Conservation (phyloP, 331 rosid species). For the Phaseolus coccineus region DNA sequence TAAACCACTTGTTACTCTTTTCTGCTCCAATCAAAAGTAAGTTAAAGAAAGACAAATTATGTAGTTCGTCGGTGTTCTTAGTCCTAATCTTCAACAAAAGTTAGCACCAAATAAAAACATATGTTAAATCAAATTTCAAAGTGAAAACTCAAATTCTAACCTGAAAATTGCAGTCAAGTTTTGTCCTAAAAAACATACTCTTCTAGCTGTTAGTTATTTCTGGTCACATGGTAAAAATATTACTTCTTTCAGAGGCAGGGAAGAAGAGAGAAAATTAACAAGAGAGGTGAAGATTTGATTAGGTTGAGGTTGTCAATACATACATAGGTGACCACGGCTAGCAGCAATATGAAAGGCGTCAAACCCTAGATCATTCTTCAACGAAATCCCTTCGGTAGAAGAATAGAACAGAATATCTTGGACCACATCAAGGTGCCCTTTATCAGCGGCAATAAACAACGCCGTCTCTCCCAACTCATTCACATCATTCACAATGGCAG, state of each 20-base stretch:
- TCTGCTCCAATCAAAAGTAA: no score
- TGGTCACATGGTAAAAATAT: neutral
- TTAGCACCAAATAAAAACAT: no score
- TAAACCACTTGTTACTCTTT: no score
- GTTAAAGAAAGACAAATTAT: no score
- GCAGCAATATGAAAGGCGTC: slow-evolving; percentile 77
- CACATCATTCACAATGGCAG: slow-evolving; percentile 69
- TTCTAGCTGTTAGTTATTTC: neutral
- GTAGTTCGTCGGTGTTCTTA: no score
- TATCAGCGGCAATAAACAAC: slow-evolving; percentile 65
- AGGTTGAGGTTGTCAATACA: neutral
- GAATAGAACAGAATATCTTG: slow-evolving; percentile 60
- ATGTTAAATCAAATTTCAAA: no score
- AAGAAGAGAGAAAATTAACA: no score
- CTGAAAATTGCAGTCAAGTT: no score
- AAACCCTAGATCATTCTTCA: slow-evolving; percentile 64
- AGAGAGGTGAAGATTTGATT: no score
- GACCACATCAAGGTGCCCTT: slow-evolving; percentile 66
- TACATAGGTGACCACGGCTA: slow-evolving; percentile 72
- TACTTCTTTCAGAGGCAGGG: no score
- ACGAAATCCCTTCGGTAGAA: slow-evolving; percentile 54
- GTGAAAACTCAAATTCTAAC: no score
- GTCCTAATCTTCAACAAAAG: no score
- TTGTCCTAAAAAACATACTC: neutral
- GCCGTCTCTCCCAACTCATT: slow-evolving; percentile 81